These are phyloP conservation scores for Suillus bovinus DNA, from an alignment of 768 basidiomycete genomes.

Conservation along the genomic window DNA sequence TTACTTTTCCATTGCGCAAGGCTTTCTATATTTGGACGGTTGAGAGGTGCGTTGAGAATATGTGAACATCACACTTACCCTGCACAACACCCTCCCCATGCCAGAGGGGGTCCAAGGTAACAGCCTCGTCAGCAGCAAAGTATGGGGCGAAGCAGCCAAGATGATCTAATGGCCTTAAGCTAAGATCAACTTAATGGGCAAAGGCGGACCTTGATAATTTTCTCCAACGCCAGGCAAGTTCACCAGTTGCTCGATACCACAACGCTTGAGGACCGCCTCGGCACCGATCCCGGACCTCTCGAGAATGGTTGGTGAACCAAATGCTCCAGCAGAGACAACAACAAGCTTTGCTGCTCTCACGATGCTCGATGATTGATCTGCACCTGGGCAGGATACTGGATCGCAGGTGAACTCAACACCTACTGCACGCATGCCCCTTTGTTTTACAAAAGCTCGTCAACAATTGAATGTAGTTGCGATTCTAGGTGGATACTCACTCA, in stretches of 20 bases:
- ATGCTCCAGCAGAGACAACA: conserved; percentile 39
- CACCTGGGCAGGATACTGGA: conserved; percentile 21
- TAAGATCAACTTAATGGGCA: too few species aligned
- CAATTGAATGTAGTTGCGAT: too few species aligned
- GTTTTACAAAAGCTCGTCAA: too few species aligned
- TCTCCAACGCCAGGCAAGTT: conserved; percentile 46
- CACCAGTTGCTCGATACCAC: conserved; percentile 31
- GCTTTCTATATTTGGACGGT: neutral
- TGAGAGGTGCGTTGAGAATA: neutral
- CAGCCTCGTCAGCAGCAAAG: conserved; percentile 42
- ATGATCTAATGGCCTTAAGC: conserved; percentile 27
- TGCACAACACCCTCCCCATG: conserved; percentile 38
- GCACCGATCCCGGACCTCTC: conserved; percentile 52
- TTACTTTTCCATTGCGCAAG: too few species aligned
- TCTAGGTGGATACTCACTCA: too few species aligned
- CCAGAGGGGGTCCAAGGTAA: conserved; percentile 50
- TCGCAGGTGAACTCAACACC: conserved; percentile 40
- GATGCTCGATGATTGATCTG: conserved; percentile 3
- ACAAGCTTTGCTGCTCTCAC: conserved; percentile 37
- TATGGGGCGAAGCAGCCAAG: conserved; percentile 30
- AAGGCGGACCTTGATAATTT: conserved; percentile 37
- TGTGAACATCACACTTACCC: conserved; percentile 32
- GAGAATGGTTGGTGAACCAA: conserved; percentile 51
- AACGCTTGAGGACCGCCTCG: conserved; percentile 26
- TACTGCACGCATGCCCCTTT: conserved; percentile 35